Base-by-base conservation (phyloP, 139 green algal species). In the Chlamydomonas schloesseri region DNA sequence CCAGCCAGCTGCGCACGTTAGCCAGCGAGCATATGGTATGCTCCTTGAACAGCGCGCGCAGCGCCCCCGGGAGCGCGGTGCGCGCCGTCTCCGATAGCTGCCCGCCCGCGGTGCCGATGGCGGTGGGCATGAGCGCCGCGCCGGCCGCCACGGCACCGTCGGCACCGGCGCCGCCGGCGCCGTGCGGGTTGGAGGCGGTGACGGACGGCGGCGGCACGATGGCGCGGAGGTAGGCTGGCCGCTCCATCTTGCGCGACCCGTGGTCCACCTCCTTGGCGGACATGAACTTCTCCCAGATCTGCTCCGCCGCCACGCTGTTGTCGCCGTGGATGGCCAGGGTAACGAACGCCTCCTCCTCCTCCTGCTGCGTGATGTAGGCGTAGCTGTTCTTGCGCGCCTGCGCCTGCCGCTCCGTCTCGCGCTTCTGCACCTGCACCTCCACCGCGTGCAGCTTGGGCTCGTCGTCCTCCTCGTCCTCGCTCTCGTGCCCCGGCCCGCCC, bases 321-420 rank as follows among this genome's bases (percentile, higher is more conserved):
- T 65, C 64, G 33, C 36, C 9, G 81, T 90, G 87, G 28, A 91
- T 31, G 60, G 28, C 71, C 70, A 92, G 71, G 42, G 64, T 65
- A 20, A 82, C 73, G 71, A 88, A 93, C 33, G 82, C 2, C 86
- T 93, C 89, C 71, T 93, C 89, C 55, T 93, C 89, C 83, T 89
- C 89, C 82, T 93, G 86, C 58, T 93, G 84, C 0, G 71, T 69
- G 31, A 93, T 73, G 86, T 93, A 88, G 10, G 86, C 89, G 65
- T 88, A 91, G 26, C 82, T 90, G 78, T 89, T 93, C 31, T 90
- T 83, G 73, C 86, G 86, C 62, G 73, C 86, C 71, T 83, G 71
- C 31, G 69, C 58, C 88, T 99, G 96, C 31, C 94, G 89, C 89
- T 99, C 96, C 29, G 96, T 99, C 87, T 98, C 96, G 0, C 94